A percentile compares a stretch with the other conserved stretches of the same genome.
phyloP scores from a whole-genome alignment of 495 filamentous ascomycete species.

The Penicillium turbatum region DNA sequence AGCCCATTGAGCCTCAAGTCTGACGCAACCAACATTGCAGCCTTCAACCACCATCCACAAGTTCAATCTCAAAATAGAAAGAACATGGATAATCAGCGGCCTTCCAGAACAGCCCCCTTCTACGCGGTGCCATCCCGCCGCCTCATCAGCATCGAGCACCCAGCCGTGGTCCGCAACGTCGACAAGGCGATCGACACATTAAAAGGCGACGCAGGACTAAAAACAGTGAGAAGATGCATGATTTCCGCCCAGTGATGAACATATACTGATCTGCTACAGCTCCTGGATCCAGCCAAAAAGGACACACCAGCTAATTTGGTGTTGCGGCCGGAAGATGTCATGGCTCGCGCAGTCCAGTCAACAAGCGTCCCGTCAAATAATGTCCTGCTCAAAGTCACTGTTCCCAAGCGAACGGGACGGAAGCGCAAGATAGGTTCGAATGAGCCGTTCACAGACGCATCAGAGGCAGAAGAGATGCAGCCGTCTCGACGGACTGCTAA shows the following conservation, averaged over 20 bases:
- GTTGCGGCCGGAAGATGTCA: slow-evolving; percentile 72
- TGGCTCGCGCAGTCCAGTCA: slow-evolving; percentile 69
- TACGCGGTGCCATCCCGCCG: slow-evolving; percentile 56
- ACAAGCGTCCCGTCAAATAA: slow-evolving; percentile 68
- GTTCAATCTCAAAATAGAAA: neutral
- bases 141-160: slow-evolving; percentile 82
- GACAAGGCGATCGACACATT: slow-evolving; percentile 79
- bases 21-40: neutral
- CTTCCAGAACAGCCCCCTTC: slow-evolving; percentile 46
- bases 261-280: slow-evolving; percentile 27
- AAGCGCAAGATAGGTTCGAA: slow-evolving; percentile 72
- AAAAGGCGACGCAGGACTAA: slow-evolving; percentile 60
- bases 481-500: slow-evolving; percentile 24
- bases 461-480: slow-evolving; percentile 3
- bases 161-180: slow-evolving; percentile 74
- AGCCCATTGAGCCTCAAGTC: neutral
- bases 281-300: slow-evolving; percentile 38
- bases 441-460: slow-evolving; percentile 52
- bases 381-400: slow-evolving; percentile 76
- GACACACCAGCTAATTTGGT: slow-evolving; percentile 51
- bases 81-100: slow-evolving; percentile 21
- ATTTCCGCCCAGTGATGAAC: neutral
- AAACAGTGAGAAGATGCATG: slow-evolving; percentile 48
- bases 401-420: slow-evolving; percentile 80
- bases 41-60: neutral